phyloP scores from a whole-genome alignment of 306 rosid genomes.

The Cyamopsis tetragonoloba region DNA sequence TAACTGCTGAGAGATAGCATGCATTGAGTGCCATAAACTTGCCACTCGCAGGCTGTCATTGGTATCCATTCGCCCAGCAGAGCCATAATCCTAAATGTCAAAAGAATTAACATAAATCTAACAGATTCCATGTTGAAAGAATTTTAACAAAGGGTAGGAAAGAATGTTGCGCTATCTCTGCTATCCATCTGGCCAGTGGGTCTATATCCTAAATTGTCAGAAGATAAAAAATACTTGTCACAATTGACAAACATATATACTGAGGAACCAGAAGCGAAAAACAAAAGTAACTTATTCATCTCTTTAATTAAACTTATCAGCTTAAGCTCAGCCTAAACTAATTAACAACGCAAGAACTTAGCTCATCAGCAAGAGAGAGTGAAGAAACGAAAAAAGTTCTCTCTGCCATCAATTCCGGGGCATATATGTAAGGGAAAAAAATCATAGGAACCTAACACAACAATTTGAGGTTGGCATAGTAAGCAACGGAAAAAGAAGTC shows the following conservation, averaged over 20 bases:
- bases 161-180: not conserved
- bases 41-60: slow-evolving; percentile 94
- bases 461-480: not conserved
- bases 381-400: not conserved
- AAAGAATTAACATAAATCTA: not conserved
- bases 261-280: not conserved
- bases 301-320: not conserved
- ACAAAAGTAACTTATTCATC: not conserved
- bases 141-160: not conserved
- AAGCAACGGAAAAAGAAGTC: slow-evolving; percentile 5
- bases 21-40: slow-evolving; percentile 98
- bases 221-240: not conserved
- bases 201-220: not conserved
- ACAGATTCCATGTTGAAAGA: not conserved
- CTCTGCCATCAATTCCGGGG: not conserved
- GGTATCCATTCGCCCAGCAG: slow-evolving; percentile 88
- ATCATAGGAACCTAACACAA: not conserved
- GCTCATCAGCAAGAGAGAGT: not conserved
- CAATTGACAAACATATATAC: not conserved
- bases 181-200: not conserved
- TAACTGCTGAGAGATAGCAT: slow-evolving; percentile 89
- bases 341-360: not conserved
- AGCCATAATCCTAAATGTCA: slow-evolving; percentile 65
- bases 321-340: not conserved
- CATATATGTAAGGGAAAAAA: not conserved